Evolutionary conservation across 2,329 filamentous ascomycete genomes (phyloP).

Genomic region (Dactylellina cionopaga): DNA sequence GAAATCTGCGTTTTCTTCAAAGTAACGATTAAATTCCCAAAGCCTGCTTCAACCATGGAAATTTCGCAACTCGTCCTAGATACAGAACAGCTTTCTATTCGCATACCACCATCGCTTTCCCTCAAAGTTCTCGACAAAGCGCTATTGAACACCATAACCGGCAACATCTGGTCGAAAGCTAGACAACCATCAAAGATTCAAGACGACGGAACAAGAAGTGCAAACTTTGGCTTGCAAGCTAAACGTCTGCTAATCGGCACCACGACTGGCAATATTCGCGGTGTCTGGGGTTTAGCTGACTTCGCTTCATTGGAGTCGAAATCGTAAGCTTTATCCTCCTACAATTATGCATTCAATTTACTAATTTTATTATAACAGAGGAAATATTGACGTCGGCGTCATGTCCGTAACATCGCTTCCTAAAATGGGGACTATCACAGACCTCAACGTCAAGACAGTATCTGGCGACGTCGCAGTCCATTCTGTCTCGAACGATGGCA

Average conservation of each 20-base stretch:
- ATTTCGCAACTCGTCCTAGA: slow-evolving; percentile 30
- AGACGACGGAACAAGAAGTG: slow-evolving; percentile 21
- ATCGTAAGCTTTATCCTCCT: slow-evolving; percentile 31
- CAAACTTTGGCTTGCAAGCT: slow-evolving; percentile 49
- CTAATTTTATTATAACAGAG: slow-evolving; percentile 11
- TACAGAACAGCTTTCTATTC: slow-evolving; percentile 32
- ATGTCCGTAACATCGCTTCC: slow-evolving; percentile 29
- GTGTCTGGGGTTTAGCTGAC: slow-evolving; percentile 47
- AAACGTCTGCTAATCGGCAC: slow-evolving; percentile 27
- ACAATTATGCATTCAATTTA: not conserved
- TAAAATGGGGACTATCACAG: slow-evolving; percentile 15
- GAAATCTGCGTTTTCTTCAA: slow-evolving; percentile 40
- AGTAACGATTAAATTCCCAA: slow-evolving; percentile 41
- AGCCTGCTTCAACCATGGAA: slow-evolving; percentile 9
- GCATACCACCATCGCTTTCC: slow-evolving; percentile 20
- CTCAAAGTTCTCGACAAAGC: slow-evolving; percentile 49
- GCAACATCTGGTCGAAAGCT: slow-evolving; percentile 25
- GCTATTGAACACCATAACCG: slow-evolving; percentile 26
- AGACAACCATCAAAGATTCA: slow-evolving; percentile 39
- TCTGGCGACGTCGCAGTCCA: slow-evolving; percentile 45
- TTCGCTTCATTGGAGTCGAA: slow-evolving; percentile 32
- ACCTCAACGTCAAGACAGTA: slow-evolving; percentile 29
- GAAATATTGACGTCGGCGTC: slow-evolving; percentile 45
- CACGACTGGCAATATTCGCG: slow-evolving; percentile 36
- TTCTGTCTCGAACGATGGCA: slow-evolving; percentile 48